These are phyloP conservation scores for Penicillium janthinellum DNA, from an alignment of 2,329 filamentous ascomycete genomes.

Conservation along the genomic window DNA sequence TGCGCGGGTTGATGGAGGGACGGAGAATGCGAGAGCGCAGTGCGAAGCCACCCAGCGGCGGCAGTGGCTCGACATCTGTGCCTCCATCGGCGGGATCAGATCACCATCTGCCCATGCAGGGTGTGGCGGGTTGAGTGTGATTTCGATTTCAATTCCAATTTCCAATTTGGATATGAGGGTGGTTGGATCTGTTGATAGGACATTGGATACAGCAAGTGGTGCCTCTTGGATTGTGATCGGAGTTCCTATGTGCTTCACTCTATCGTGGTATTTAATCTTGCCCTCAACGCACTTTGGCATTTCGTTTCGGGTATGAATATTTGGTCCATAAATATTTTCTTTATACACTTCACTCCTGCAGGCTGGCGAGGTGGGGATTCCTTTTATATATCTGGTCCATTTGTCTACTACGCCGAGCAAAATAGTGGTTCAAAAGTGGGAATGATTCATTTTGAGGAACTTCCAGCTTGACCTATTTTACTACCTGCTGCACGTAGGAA, in stretches of 20 bases:
- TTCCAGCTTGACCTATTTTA: too few relatives aligned
- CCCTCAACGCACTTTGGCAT: not conserved
- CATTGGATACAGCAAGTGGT: not conserved
- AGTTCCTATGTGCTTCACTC: not conserved
- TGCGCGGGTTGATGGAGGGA: conserved; percentile 93
- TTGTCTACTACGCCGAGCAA: not conserved
- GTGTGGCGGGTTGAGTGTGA: conserved; percentile 16
- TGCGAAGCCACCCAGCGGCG: conserved; percentile 33
- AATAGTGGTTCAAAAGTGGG: not conserved
- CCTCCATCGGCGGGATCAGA: conserved; percentile 21
- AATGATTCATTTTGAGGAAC: not conserved
- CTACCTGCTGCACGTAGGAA: too few relatives aligned
- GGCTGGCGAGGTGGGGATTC: conserved; percentile 19
- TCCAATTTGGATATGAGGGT: not conserved
- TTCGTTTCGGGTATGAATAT: conserved; percentile 2
- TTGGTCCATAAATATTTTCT: conserved; percentile 10
- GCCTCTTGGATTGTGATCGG: not conserved
- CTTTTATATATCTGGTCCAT: not conserved
- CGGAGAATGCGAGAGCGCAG: conserved; percentile 77
- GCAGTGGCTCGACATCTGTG: conserved; percentile 22
- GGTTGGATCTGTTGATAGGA: not conserved
- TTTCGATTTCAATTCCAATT: too few relatives aligned
- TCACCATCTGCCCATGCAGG: conserved; percentile 18
- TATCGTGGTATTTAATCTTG: not conserved
- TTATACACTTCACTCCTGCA: conserved; percentile 19